Conservation (phyloP, 2,329 filamentous ascomycete genomes). For the Septoria petroselini region DNA sequence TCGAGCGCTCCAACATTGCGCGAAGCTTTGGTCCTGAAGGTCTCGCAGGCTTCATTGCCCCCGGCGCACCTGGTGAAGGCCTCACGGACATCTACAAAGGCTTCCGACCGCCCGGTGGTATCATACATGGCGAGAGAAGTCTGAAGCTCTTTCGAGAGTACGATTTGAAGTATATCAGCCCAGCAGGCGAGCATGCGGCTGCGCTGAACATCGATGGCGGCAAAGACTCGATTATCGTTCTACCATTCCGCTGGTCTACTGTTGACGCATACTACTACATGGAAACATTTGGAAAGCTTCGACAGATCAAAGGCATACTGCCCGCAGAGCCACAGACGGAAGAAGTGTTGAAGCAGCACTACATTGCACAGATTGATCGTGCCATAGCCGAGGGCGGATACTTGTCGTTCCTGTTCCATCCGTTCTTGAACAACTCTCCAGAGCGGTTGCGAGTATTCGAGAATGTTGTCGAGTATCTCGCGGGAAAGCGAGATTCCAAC, state of each 20-base stretch:
- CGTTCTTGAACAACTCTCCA: slow-evolving; percentile 32
- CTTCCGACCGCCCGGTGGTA: slow-evolving; percentile 36
- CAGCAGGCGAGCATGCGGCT: slow-evolving; percentile 35
- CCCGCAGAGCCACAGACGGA: slow-evolving; percentile 24
- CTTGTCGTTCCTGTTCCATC: slow-evolving; percentile 36
- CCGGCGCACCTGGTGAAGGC: slow-evolving; percentile 16
- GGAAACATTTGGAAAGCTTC: slow-evolving; percentile 31
- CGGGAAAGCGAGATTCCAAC: slow-evolving; percentile 28
- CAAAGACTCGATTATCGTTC: slow-evolving; percentile 26
- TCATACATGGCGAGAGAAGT: slow-evolving; percentile 34
- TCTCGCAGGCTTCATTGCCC: slow-evolving; percentile 14
- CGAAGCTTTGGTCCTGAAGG: slow-evolving; percentile 32
- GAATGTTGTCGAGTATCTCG: slow-evolving; percentile 31
- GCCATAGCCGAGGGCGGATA: slow-evolving; percentile 32
- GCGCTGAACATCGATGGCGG: slow-evolving; percentile 17
- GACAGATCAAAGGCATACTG: slow-evolving; percentile 31
- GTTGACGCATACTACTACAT: slow-evolving; percentile 39
- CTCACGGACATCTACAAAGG: slow-evolving; percentile 29
- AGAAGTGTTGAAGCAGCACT: slow-evolving; percentile 25
- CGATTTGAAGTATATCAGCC: slow-evolving; percentile 36
- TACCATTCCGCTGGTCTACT: slow-evolving; percentile 34
- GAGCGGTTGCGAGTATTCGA: slow-evolving; percentile 33
- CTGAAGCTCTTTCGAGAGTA: slow-evolving; percentile 32
- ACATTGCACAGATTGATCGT: slow-evolving; percentile 32
- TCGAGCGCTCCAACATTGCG: slow-evolving; percentile 31